These are phyloP conservation scores for Aaosphaeria arxii DNA, from an alignment of 2,329 filamentous ascomycete genomes.

Conservation along the genomic window DNA sequence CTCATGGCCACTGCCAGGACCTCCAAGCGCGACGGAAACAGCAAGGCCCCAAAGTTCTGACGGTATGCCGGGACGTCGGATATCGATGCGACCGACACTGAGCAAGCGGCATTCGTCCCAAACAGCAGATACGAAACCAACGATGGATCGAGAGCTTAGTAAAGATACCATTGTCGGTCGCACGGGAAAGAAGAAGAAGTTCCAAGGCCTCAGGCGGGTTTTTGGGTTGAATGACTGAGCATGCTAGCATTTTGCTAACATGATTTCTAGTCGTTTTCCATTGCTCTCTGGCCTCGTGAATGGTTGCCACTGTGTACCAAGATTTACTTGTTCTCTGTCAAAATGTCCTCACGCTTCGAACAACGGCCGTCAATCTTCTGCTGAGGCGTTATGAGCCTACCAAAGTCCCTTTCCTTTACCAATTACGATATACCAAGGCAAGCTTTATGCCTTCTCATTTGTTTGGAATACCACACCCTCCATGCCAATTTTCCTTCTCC, in stretches of 20 bases:
- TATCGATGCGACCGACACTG: slow-evolving; percentile 16
- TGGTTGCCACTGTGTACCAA: not conserved
- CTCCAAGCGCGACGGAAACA: slow-evolving; percentile 19
- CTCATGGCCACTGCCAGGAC: slow-evolving; percentile 50
- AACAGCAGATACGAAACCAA: slow-evolving; percentile 19
- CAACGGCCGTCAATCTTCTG: not conserved
- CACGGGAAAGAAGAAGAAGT: slow-evolving; percentile 62
- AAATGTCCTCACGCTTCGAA: not conserved
- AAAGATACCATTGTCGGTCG: slow-evolving; percentile 28
- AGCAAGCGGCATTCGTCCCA: slow-evolving; percentile 22
- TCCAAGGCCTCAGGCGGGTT: slow-evolving; percentile 62
- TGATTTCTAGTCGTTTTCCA: not conserved
- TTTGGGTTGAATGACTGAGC: slow-evolving; percentile 58
- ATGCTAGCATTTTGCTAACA: not conserved
- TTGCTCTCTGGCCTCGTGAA: not conserved
- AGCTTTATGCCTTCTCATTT: not conserved
- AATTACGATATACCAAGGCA: not conserved
- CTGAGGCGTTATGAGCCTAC: not conserved
- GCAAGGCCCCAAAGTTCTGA: slow-evolving; percentile 30
- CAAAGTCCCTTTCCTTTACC: not conserved
- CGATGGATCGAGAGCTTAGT: slow-evolving; percentile 28
- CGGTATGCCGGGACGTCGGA: slow-evolving; percentile 17
- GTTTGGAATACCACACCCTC: not conserved
- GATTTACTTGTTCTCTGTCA: not conserved
- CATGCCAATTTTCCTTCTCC: not conserved